phyloP scores from a whole-genome alignment of 441 rosid genomes.

The Brassica hybrid region DNA sequence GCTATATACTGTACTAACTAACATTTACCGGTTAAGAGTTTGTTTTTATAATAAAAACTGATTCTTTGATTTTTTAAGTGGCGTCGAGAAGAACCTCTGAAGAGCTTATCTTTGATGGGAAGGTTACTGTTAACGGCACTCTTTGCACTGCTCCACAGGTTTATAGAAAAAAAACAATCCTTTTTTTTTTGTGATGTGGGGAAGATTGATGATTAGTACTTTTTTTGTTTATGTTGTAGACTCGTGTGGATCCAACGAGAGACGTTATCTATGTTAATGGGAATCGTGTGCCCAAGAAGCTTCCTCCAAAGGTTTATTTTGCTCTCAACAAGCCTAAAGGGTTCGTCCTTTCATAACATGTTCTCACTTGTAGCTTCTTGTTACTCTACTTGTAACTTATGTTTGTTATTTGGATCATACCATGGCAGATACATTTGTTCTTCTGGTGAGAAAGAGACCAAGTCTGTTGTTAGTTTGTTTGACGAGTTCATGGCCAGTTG shows the following conservation, averaged over 20 bases:
- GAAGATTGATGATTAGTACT: not conserved
- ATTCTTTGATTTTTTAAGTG: conserved; percentile 44
- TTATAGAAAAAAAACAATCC: not conserved
- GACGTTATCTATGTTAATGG: conserved; percentile 90
- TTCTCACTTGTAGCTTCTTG: conserved; percentile 1
- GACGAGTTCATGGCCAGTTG: conserved; percentile 72
- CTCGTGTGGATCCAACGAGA: conserved; percentile 82
- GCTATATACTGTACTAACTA: too few relatives aligned
- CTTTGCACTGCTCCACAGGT: conserved; percentile 82
- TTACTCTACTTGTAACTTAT: conserved; percentile 8
- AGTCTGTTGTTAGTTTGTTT: conserved; percentile 70
- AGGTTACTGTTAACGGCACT: conserved; percentile 83
- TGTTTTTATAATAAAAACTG: not conserved
- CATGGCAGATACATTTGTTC: conserved; percentile 88
- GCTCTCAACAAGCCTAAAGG: conserved; percentile 97
- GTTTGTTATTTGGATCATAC: conserved; percentile 24
- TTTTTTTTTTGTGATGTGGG: not conserved
- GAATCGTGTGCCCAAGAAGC: conserved; percentile 79
- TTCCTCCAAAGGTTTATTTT: conserved; percentile 88
- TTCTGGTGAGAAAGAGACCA: conserved; percentile 79
- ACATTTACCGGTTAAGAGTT: not conserved
- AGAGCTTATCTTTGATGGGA: conserved; percentile 83
- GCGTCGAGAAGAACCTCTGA: conserved; percentile 88
- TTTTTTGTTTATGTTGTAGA: conserved; percentile 46
- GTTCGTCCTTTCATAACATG: conserved; percentile 48